These are phyloP conservation scores for Fusarium oxysporum DNA, from an alignment of 2,329 filamentous ascomycete genomes.

Conservation along the genomic window DNA sequence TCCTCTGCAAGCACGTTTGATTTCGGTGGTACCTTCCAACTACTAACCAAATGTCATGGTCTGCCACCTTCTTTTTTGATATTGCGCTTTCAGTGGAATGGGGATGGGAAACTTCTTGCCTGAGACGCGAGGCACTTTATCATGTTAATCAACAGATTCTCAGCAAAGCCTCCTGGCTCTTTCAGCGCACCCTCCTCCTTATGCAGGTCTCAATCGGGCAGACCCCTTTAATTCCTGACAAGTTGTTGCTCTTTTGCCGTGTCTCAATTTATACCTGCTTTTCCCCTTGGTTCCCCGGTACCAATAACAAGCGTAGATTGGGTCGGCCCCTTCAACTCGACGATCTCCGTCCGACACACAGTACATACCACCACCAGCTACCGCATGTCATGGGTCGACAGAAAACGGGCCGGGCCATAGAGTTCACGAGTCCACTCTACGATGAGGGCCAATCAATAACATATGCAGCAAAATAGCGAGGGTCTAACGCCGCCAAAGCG, in stretches of 20 bases:
- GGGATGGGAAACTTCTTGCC: neutral
- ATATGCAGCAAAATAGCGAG: neutral
- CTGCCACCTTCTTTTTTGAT: conserved; percentile 5
- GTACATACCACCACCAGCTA: conserved; percentile 12
- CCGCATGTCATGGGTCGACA: conserved; percentile 29
- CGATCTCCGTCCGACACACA: conserved; percentile 7
- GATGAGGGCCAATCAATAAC: conserved; percentile 1
- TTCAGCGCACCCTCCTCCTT: neutral
- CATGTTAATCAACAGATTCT: neutral
- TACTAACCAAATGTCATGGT: neutral
- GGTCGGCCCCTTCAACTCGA: conserved; percentile 20
- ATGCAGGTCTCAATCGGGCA: neutral
- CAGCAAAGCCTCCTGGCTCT: neutral
- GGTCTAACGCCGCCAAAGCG: neutral
- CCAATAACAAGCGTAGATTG: conserved; percentile 16
- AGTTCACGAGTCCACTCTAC: conserved; percentile 31
- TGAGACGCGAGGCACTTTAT: neutral
- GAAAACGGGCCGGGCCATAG: conserved; percentile 42
- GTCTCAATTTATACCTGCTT: conserved; percentile 1
- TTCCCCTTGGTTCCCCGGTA: neutral
- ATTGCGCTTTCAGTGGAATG: conserved; percentile 9
- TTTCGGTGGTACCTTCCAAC: conserved; percentile 17
- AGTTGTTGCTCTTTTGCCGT: neutral
- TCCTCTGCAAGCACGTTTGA: conserved; percentile 25
- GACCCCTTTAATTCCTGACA: neutral